A percentile compares a stretch with the other conserved stretches of the same genome.
These are phyloP conservation scores for Cercospora janseana DNA, from an alignment of 2,329 filamentous ascomycete genomes.

Conservation along the genomic window DNA sequence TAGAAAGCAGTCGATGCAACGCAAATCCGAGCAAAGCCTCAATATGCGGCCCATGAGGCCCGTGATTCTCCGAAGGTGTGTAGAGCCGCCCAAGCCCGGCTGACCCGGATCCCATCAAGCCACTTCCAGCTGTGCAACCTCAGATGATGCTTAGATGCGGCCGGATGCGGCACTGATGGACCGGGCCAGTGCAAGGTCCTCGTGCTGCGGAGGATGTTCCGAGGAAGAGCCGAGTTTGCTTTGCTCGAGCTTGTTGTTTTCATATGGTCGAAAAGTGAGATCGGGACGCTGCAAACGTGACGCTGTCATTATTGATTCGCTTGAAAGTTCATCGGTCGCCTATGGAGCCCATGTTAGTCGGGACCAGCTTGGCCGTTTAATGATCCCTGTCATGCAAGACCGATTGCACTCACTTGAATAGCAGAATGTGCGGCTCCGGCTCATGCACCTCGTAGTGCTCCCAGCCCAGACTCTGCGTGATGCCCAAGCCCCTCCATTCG, in stretches of 20 bases:
- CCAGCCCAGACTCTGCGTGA: conserved; percentile 99
- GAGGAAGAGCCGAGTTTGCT: too few species aligned
- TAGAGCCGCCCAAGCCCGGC: too few species aligned
- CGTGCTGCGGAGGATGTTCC: too few species aligned
- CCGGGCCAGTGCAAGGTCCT: too few species aligned
- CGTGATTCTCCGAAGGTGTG: too few species aligned
- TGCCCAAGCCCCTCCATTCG: conserved; percentile 94
- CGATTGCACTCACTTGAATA: conserved; percentile 79
- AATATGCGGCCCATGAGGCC: too few species aligned
- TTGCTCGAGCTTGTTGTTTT: background rate
- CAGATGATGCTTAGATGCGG: too few species aligned
- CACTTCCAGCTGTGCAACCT: too few species aligned
- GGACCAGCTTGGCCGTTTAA: background rate
- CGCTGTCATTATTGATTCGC: conserved; percentile 11
- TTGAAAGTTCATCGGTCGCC: conserved; percentile 28
- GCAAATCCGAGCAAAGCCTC: too few species aligned
- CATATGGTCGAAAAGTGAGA: background rate
- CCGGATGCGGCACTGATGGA: too few species aligned
- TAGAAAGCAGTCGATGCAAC: too few species aligned
- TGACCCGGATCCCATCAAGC: too few species aligned
- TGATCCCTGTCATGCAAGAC: background rate
- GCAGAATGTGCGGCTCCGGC: conserved; percentile 93
- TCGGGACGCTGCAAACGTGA: background rate
- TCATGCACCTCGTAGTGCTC: conserved; percentile 99
- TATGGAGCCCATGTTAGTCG: background rate